A percentile compares a stretch with the other conserved stretches of the same genome.
Evolutionary conservation across 768 basidiomycete genomes (phyloP).

Genomic region (Suillus placidus): DNA sequence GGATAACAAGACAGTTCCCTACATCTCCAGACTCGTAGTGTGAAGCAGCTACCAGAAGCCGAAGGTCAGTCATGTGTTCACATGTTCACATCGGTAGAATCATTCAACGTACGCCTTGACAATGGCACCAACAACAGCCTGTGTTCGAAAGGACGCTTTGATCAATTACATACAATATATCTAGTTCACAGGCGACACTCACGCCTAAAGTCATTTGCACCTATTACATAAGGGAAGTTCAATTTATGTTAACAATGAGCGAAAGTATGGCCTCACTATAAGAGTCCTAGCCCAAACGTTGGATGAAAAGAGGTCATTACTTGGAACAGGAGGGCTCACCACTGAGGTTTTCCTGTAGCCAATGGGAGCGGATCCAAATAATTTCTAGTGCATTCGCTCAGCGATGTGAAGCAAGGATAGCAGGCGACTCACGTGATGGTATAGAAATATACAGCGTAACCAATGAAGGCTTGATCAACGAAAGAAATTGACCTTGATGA

Average conservation of each 20-base stretch:
- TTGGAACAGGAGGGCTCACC: conserved; percentile 38
- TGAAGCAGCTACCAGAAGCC: conserved; percentile 45
- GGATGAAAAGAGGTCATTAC: conserved; percentile 17
- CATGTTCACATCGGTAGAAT: background rate
- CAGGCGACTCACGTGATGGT: conserved; percentile 47
- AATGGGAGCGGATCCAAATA: conserved; percentile 42
- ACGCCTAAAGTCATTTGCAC: conserved; percentile 47
- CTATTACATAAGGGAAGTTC: conserved; percentile 25
- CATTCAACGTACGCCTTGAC: conserved; percentile 52
- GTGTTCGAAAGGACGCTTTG: background rate
- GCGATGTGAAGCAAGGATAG: background rate
- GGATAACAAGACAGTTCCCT: conserved; percentile 21
- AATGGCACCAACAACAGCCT: conserved; percentile 58
- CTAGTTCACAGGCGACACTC: conserved; percentile 14
- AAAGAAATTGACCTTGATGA: conserved; percentile 37
- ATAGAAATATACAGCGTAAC: conserved; percentile 57
- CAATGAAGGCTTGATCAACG: conserved; percentile 53
- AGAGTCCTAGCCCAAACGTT: conserved; percentile 45
- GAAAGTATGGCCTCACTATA: conserved; percentile 39
- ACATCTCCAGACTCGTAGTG: conserved; percentile 69
- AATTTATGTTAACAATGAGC: conserved; percentile 15
- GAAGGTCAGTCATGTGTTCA: background rate
- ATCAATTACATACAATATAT: conserved; percentile 10
- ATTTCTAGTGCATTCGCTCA: conserved; percentile 34
- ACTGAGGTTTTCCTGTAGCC: conserved; percentile 41